phyloP scores from a whole-genome alignment of 2,329 filamentous ascomycete species.

The Beauveria australis region DNA sequence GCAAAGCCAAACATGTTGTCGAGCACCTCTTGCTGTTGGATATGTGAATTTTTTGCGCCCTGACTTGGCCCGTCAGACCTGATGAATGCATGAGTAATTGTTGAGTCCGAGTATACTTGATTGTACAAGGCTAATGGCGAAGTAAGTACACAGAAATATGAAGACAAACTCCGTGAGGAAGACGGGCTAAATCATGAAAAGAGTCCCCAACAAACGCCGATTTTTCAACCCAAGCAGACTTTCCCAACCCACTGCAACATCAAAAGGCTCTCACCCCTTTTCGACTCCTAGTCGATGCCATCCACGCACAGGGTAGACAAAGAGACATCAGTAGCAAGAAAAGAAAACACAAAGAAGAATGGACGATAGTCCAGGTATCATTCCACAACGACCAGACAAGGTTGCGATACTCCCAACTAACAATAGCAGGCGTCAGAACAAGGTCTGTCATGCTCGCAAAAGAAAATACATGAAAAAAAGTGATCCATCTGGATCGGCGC shows the following conservation, averaged over 20 bases:
- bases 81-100: too few species aligned
- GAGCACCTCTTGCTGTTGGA: not conserved
- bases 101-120: not conserved
- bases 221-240: too few species aligned
- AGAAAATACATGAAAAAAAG: not conserved
- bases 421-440: not conserved
- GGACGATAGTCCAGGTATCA: conserved; percentile 9
- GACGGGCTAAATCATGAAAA: too few species aligned
- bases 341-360: not conserved
- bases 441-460: not conserved
- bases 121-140: not conserved
- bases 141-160: not conserved
- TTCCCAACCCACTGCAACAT: not conserved
- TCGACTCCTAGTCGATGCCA: not conserved
- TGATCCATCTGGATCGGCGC: conserved; percentile 5
- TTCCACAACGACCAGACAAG: not conserved
- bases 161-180: not conserved
- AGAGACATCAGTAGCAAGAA: not conserved
- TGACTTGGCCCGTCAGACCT: not conserved
- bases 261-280: not conserved
- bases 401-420: not conserved
- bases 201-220: too few species aligned
- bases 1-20: not conserved
- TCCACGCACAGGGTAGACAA: not conserved
- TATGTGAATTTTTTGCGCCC: not conserved